Percentiles rank a stretch among this genome's conserved stretches.
Evolutionary conservation across 2,329 filamentous ascomycete genomes (phyloP).

Genomic region (Sclerotinia spermophila): DNA sequence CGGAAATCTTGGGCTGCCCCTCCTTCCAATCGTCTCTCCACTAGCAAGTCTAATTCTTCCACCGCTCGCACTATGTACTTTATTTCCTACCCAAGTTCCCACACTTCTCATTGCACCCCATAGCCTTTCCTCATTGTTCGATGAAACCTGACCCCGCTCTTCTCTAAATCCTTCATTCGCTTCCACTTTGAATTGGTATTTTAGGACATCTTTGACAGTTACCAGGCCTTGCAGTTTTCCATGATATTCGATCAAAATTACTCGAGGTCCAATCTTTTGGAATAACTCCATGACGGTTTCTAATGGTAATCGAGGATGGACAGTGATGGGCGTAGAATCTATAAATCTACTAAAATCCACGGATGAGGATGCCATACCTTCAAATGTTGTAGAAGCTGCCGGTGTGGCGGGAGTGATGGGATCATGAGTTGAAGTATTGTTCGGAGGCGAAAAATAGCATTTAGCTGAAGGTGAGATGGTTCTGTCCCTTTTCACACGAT

Average conservation of each 20-base stretch:
- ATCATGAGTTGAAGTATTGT: conserved; percentile 44
- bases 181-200: conserved; percentile 96
- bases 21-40: conserved; percentile 35
- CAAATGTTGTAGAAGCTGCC: conserved; percentile 47
- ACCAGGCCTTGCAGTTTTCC: conserved; percentile 81
- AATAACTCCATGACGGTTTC: conserved; percentile 99
- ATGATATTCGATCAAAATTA: conserved; percentile 88
- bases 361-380: conserved; percentile 54
- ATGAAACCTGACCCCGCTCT: conserved; percentile 41
- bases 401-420: conserved; percentile 28
- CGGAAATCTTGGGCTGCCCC: conserved; percentile 30
- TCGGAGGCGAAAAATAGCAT: conserved; percentile 60
- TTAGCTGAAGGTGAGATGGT: conserved; percentile 62
- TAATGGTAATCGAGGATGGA: conserved; percentile 84
- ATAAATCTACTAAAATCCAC: conserved; percentile 86
- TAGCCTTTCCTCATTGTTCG: conserved; percentile 60
- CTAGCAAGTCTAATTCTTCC: conserved; percentile 52
- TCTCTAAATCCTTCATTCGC: conserved; percentile 71
- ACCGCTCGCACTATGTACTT: conserved; percentile 50
- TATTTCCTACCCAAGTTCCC: conserved; percentile 57
- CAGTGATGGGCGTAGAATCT: conserved; percentile 83
- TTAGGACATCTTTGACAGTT: conserved; percentile 94
- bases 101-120: conserved; percentile 56
- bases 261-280: conserved; percentile 92
- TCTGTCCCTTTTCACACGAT: conserved; percentile 68